Evolutionary conservation across 2,329 filamentous ascomycete species (phyloP).

Genomic region (Lachnellula arida): DNA sequence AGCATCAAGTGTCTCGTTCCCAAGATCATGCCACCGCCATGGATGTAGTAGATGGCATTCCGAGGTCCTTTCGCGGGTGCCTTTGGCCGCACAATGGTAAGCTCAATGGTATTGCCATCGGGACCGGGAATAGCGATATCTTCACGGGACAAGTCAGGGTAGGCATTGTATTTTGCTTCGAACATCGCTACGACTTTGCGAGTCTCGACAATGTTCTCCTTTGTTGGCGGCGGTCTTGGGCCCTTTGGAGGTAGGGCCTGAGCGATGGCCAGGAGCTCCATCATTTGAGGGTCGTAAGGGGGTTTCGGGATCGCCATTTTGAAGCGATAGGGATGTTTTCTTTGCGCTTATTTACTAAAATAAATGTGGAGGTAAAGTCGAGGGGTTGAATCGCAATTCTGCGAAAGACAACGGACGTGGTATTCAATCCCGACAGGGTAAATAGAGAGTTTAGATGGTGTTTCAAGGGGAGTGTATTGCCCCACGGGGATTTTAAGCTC

Average conservation of each 20-base stretch:
- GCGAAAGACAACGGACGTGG: too few relatives aligned
- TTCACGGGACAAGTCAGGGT: conserved; percentile 5
- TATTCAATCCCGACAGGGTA: too few relatives aligned
- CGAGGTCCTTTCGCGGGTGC: background rate
- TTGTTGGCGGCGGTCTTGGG: background rate
- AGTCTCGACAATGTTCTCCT: background rate
- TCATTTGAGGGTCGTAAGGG: background rate
- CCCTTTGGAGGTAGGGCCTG: background rate
- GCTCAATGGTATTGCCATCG: conserved; percentile 4
- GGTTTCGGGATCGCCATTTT: conserved; percentile 1
- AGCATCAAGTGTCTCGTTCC: conserved; percentile 18
- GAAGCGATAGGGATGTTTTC: background rate
- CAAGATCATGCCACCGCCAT: conserved; percentile 41
- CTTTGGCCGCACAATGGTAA: conserved; percentile 7
- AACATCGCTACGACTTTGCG: background rate
- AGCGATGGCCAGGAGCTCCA: background rate
- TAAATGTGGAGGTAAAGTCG: too few relatives aligned
- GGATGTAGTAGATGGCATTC: conserved; percentile 40
- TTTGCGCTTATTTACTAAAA: too few relatives aligned
- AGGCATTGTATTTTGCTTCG: background rate
- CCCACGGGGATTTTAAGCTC: too few relatives aligned
- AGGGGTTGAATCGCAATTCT: too few relatives aligned
- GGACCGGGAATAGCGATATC: conserved; percentile 7
- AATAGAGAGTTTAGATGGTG: too few relatives aligned
- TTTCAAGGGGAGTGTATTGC: too few relatives aligned